Conservation (phyloP, 148 eudicot genomes). For the Rhododendron kiyosumense region DNA sequence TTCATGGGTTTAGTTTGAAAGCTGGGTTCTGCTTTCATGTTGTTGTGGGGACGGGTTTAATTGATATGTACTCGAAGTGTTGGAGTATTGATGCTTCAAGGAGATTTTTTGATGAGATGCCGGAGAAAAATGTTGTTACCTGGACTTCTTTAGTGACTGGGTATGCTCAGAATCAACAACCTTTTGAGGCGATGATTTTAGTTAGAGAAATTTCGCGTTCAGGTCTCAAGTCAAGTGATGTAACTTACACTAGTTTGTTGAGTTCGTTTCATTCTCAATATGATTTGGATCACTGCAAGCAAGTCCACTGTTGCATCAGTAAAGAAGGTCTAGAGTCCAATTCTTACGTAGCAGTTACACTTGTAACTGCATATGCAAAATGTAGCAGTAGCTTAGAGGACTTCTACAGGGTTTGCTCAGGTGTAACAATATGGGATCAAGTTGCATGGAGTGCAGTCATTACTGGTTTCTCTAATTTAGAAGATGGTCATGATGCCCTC, state of each 20-base stretch:
- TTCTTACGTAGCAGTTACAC: constrained; percentile 30
- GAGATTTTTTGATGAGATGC: constrained; percentile 40
- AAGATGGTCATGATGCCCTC: constrained; percentile 31
- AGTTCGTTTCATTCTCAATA: constrained; percentile 40
- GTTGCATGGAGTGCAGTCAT: constrained; percentile 61
- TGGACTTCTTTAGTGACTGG: constrained; percentile 55
- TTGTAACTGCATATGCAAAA: constrained; percentile 43
- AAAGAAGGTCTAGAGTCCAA: constrained; percentile 41
- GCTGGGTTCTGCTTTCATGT: constrained; percentile 33
- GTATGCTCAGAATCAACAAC: constrained; percentile 30
- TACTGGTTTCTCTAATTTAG: constrained; percentile 51
- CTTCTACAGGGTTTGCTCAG: constrained; percentile 29
- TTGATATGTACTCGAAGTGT: constrained; percentile 54
- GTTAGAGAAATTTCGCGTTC: constrained; percentile 40
- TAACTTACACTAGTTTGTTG: constrained; percentile 44
- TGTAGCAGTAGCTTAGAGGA: constrained; percentile 34
- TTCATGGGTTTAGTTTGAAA: constrained; percentile 48
- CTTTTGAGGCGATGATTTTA: constrained; percentile 42
- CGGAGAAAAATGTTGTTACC: constrained; percentile 36
- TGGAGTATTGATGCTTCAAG: constrained; percentile 30
- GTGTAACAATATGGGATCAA: constrained; percentile 37
- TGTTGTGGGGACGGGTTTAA: constrained; percentile 45
- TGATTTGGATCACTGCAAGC: constrained; percentile 45
- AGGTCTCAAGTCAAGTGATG: constrained; percentile 31
- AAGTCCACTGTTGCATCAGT: constrained; percentile 39